Evolutionary conservation across 805 yeast genomes (phyloP).

Genomic region (Candida rishiriensis): DNA sequence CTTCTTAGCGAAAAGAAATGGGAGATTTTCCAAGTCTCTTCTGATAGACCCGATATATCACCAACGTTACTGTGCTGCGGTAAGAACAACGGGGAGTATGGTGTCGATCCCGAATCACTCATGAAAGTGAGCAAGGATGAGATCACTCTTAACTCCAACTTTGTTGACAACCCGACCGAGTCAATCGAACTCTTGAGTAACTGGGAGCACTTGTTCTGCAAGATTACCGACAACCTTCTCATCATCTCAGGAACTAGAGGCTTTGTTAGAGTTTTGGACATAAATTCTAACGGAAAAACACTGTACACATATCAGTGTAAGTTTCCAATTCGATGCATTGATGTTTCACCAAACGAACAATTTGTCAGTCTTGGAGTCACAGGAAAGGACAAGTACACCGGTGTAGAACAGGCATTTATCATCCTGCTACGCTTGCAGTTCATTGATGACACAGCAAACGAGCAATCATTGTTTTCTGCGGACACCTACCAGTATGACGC

Average conservation of each 20-base stretch:
- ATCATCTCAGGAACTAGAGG: conserved; percentile 75
- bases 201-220: conserved; percentile 62
- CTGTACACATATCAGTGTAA: conserved; percentile 65
- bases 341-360: conserved; percentile 59
- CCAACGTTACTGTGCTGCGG: conserved; percentile 69
- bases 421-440: conserved; percentile 40
- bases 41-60: conserved; percentile 35
- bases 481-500: conserved; percentile 1
- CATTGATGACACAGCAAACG: conserved; percentile 7
- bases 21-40: conserved; percentile 61
- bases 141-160: conserved; percentile 26
- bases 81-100: conserved; percentile 63
- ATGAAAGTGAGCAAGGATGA: conserved; percentile 17
- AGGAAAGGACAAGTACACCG: conserved; percentile 65
- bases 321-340: conserved; percentile 76
- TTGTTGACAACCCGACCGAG: conserved; percentile 23
- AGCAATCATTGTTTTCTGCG: background rate
- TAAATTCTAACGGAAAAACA: conserved; percentile 52
- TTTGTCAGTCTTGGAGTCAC: conserved; percentile 78
- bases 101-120: conserved; percentile 41
- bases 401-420: conserved; percentile 72
- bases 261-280: conserved; percentile 58
- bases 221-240: conserved; percentile 52
- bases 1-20: conserved; percentile 64
- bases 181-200: conserved; percentile 33